phyloP scores from a whole-genome alignment of 2,329 filamentous ascomycete genomes.

The Plectosphaerella sp. region DNA sequence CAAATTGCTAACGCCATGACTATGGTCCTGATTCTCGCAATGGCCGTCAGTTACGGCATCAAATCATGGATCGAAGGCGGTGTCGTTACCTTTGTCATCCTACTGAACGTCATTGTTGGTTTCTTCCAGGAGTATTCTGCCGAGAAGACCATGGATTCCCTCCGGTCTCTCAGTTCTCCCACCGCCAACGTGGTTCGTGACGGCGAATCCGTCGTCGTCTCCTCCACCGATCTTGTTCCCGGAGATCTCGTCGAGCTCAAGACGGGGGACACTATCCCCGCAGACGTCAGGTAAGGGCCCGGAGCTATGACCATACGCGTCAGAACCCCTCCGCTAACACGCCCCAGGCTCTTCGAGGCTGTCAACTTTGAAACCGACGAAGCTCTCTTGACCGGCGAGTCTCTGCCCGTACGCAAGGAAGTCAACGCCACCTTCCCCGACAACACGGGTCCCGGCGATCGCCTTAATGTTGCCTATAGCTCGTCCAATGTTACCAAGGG shows the following conservation, averaged over 20 bases:
- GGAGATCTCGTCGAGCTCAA: conserved; percentile 55
- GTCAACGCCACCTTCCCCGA: conserved; percentile 41
- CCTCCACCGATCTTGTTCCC: conserved; percentile 48
- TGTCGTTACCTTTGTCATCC: conserved; percentile 45
- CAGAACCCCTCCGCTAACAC: conserved; percentile 57
- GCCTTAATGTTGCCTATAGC: conserved; percentile 57
- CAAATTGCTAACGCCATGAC: conserved; percentile 60
- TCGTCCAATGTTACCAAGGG: conserved; percentile 61
- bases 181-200: conserved; percentile 45
- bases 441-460: conserved; percentile 54
- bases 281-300: conserved; percentile 24
- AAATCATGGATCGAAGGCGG: conserved; percentile 49
- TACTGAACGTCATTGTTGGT: conserved; percentile 48
- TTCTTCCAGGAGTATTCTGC: conserved; percentile 50
- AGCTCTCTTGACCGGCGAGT: conserved; percentile 59
- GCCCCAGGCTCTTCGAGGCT: conserved; percentile 35
- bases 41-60: conserved; percentile 46
- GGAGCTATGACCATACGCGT: conserved; percentile 35
- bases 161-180: conserved; percentile 42
- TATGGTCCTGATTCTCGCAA: conserved; percentile 44
- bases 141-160: conserved; percentile 49
- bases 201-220: conserved; percentile 41
- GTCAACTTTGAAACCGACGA: conserved; percentile 57
- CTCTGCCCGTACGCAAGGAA: conserved; percentile 52
- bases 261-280: conserved; percentile 36